Base-by-base conservation (phyloP, 148 eudicot species). In the Camellia sinensis region DNA sequence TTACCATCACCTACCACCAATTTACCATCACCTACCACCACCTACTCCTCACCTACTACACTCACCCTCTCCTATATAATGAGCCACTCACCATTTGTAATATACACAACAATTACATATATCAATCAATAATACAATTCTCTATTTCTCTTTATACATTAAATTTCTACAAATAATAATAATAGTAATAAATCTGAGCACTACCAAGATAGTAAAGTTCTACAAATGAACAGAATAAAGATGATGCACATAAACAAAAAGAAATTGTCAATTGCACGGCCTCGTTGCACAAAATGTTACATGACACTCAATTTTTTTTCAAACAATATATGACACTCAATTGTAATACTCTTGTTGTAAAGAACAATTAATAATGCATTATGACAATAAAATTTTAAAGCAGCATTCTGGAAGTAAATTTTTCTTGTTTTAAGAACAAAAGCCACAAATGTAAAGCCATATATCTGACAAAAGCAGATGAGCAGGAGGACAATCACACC, bases 401-500 rank as follows among this genome's bases (percentile, higher is more conserved):
- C 13, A 29, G 63, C 45, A 29, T 54, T 11, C 19, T 15, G 12
- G 63, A 7, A 29, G 17, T 37, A 18, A 73, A 72, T 3, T 73
- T 53, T 48, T 73, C 56, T 9, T 37, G 56, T 52, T 22, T 71
- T 52, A 15, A 11, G 2, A 18, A 53, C 37, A 29, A 18, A 64
- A 37, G 67, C 69, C 59, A 45, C 79, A 64, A 59, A 73, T 19
- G 62, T 4, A 41, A 69, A 41, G 2, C 37, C 18, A 11, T 15
- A 52, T 10, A 72, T 21, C 75, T 46, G 70, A 64, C 4, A 46
- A 76, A 76, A 46, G 22, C 45, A 22, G 69, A 63, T 22, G 60
- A 29, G 71, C 12, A 11, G 74, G 45, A 57, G 64, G 73, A 43
- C 53, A 60, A n/a, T 29, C 13, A 67, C 73, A 85, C 87, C 45